These are phyloP conservation scores for Colletotrichum lentis DNA, from an alignment of 2,329 filamentous ascomycete genomes.

Conservation along the genomic window DNA sequence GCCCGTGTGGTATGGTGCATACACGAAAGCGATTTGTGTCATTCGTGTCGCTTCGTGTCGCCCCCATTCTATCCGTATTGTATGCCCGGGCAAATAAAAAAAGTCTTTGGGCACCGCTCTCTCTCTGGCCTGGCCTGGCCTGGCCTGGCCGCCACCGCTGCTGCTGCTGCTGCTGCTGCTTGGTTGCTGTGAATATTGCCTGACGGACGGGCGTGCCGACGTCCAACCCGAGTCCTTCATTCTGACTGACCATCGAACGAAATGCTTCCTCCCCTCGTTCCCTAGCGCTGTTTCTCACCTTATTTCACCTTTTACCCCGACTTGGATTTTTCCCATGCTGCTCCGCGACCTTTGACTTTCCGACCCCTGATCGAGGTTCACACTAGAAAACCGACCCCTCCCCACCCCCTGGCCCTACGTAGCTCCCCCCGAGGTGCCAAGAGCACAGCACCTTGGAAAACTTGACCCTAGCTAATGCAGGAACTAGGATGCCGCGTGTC, in stretches of 20 bases:
- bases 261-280: not conserved
- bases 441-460: slow-evolving; percentile 32
- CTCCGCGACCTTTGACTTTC: not conserved
- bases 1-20: slow-evolving; percentile 29
- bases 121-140: too few species aligned
- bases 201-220: not conserved
- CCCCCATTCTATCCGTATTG: not conserved
- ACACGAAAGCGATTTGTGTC: slow-evolving; percentile 29
- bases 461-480: slow-evolving; percentile 33
- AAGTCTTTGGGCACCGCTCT: too few species aligned
- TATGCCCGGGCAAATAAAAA: not conserved
- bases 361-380: slow-evolving; percentile 4
- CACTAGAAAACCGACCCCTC: not conserved
- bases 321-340: not conserved
- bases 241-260: not conserved
- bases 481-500: slow-evolving; percentile 34
- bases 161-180: not conserved
- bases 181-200: not conserved
- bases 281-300: slow-evolving; percentile 4
- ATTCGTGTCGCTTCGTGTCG: slow-evolving; percentile 25
- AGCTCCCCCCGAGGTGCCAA: slow-evolving; percentile 20
- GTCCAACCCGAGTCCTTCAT: not conserved
- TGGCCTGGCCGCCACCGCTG: too few species aligned
- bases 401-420: too few species aligned
- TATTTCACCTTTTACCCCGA: not conserved